Evolutionary conservation across 352 stramenopile genomes (phyloP), one percentile per base, ranked within the genome.

Genomic region (Halophytophthora batemanensis): DNA sequence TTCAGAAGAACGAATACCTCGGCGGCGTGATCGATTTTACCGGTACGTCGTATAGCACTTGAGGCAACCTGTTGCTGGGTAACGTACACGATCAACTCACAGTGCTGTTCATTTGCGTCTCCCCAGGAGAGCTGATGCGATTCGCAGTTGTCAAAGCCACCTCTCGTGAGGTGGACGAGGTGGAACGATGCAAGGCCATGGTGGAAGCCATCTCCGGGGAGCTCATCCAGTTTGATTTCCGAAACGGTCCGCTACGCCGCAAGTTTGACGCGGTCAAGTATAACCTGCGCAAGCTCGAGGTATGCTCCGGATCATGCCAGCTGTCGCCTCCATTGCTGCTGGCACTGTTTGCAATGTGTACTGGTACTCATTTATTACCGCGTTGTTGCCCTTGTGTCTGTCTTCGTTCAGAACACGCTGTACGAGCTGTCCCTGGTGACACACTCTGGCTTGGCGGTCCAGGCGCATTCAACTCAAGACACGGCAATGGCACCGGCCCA

Each of bases 241-340:
- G 93, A 34, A 98, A 98, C 61, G 91, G 93, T 0, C 73, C 80
- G 13, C 47, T 98, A 36, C 78, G 95, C 29, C 88, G 90, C 43
- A 97, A 97, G 60, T 98, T 96, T 51, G 95, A 98, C 66, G 82
- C 89, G 18, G 76, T 96, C 54, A 98, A 98, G 68, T 98, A 98
- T 77, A 93, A 93, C 15, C 48, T 98, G 23, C 95, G 93, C 48
- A 93, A 94, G 21, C 72, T 98, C 6, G 93, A 98, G 77, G 82
- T 90, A 56, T 33, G 51, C 28, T 14, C 8, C 1, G 22, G 42
- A 31, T 48, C 12, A 19, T 10, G 13, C 37, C 11, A 15, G 18
- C 6, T 2, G 5, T 39, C 23, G 2, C 14, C 14, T 13, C n/a
- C 13, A 4, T 10, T 14, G 28, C 17, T 28, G 13, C 29, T 31